Percentiles rank a stretch among this genome's conserved stretches.
These are phyloP conservation scores for Dendrocalamus sinicus DNA, from an alignment of 176 grass and related monocot species.

Conservation along the genomic window DNA sequence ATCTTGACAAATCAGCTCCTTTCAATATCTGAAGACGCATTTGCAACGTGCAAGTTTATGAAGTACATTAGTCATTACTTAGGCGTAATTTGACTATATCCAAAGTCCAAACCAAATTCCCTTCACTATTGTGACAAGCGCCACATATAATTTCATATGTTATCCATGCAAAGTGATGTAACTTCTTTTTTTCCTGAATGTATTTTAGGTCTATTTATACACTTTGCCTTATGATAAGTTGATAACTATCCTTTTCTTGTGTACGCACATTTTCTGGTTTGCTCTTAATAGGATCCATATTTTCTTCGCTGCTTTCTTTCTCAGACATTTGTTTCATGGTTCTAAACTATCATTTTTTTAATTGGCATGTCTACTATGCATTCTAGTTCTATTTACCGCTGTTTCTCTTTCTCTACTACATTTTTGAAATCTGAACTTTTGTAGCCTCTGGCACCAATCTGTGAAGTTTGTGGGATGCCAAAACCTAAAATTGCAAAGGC, in stretches of 20 bases:
- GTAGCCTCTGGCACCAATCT: constrained; percentile 71
- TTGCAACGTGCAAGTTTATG: constrained; percentile 10
- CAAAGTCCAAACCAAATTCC: not conserved
- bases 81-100: not conserved
- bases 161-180: not conserved
- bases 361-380: not conserved
- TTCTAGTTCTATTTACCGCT: not conserved
- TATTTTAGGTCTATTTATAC: constrained; percentile 9
- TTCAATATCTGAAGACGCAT: not conserved
- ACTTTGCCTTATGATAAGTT: not conserved
- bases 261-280: not conserved
- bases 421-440: constrained; percentile 38
- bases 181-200: constrained; percentile 6
- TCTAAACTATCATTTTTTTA: not conserved
- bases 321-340: not conserved
- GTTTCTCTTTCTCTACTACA: constrained; percentile 38
- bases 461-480: constrained; percentile 74
- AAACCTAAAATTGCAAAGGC: constrained; percentile 74
- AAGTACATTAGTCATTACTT: not conserved
- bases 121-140: not conserved
- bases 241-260: not conserved
- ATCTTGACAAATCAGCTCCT: not conserved
- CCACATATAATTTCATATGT: not conserved
- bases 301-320: not conserved
- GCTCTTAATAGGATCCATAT: not conserved